These are phyloP conservation scores for Ajuga chamaepitys DNA, from an alignment of 257 asterid species.

Conservation along the genomic window DNA sequence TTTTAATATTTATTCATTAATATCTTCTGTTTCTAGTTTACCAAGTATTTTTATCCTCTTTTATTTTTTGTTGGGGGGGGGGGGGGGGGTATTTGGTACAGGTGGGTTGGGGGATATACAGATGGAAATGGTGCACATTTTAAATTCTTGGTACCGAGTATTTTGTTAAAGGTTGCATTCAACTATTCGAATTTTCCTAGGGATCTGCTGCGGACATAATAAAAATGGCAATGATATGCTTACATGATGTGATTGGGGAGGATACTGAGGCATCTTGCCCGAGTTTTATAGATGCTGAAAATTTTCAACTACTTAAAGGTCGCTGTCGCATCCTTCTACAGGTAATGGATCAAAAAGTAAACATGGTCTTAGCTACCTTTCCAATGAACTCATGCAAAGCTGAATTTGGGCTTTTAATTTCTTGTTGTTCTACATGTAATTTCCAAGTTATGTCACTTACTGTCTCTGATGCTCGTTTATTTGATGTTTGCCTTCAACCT, in stretches of 20 bases:
- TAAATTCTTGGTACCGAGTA: neutral
- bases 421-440: neutral
- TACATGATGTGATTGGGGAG: slow-evolving; percentile 55
- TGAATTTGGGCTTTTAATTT: neutral
- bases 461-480: neutral
- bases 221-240: slow-evolving; percentile 79
- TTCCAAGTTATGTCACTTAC: neutral
- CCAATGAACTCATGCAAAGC: neutral
- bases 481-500: neutral
- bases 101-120: neutral
- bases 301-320: slow-evolving; percentile 63
- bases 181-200: slow-evolving; percentile 26
- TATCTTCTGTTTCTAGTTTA: neutral
- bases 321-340: slow-evolving; percentile 85
- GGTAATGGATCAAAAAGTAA: slow-evolving; percentile 33
- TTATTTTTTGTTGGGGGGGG: neutral
- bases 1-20: neutral
- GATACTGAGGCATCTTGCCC: slow-evolving; percentile 43
- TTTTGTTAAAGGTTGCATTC: neutral
- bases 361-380: slow-evolving; percentile 9
- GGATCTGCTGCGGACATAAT: slow-evolving; percentile 98
- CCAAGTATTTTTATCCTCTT: neutral
- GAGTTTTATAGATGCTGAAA: slow-evolving; percentile 37
- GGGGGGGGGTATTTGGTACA: neutral
- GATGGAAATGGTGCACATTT: neutral